phyloP scores from a whole-genome alignment of 2,329 filamentous ascomycete genomes.

The Aspergillus novofumigatus region DNA sequence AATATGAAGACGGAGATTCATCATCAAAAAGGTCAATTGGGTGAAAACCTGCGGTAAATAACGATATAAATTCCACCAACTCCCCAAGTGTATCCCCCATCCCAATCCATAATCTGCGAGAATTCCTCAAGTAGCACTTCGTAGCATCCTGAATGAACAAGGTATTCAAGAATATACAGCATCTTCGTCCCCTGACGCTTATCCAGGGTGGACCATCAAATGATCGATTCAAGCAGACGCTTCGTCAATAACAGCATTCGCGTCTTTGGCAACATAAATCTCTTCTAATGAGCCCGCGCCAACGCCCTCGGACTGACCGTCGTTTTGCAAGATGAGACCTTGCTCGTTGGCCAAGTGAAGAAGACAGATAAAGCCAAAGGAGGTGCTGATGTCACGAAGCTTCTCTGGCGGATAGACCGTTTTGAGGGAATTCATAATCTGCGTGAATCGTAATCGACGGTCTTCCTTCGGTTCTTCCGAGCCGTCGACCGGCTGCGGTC shows the following conservation, averaged over 20 bases:
- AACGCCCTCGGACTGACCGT: slow-evolving; percentile 36
- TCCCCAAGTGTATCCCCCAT: slow-evolving; percentile 11
- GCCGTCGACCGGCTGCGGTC: slow-evolving; percentile 23
- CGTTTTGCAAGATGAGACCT: slow-evolving; percentile 70
- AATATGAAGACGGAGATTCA: not conserved
- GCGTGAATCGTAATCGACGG: slow-evolving; percentile 72
- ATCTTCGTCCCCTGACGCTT: not conserved
- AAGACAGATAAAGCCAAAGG: slow-evolving; percentile 85
- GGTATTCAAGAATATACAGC: slow-evolving; percentile 4
- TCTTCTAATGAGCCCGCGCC: slow-evolving; percentile 38
- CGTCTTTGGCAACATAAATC: slow-evolving; percentile 40
- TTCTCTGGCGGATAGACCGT: slow-evolving; percentile 77
- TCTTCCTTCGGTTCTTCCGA: slow-evolving; percentile 41
- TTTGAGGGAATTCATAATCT: slow-evolving; percentile 85
- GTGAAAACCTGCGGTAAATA: slow-evolving; percentile 1
- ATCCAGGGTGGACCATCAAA: not conserved
- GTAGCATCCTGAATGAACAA: not conserved
- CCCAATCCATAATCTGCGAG: slow-evolving; percentile 7
- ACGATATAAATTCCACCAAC: slow-evolving; percentile 10
- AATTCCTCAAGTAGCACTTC: slow-evolving; percentile 12
- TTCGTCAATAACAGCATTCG: slow-evolving; percentile 38
- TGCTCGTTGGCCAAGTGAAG: slow-evolving; percentile 92
- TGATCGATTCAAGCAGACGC: slow-evolving; percentile 21
- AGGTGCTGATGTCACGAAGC: slow-evolving; percentile 94
- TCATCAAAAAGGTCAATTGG: not conserved